Base-by-base conservation (phyloP, 306 rosid species). In the Fragaria ananassa region DNA sequence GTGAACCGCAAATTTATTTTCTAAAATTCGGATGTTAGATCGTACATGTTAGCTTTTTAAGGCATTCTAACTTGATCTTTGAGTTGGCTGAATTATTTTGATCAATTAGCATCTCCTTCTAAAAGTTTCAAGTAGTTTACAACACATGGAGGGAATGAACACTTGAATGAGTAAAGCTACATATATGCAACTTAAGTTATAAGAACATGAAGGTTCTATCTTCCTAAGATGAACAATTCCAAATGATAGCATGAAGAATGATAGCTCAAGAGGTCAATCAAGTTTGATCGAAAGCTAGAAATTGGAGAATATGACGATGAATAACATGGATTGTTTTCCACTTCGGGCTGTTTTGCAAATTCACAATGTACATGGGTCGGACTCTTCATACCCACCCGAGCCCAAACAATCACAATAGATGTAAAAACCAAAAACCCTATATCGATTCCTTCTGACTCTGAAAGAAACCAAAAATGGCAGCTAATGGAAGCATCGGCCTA, bases 381-480 rank as follows among this genome's bases (percentile, higher is more conserved):
- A 3, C 17, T 63, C 45, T 17, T 61, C 18, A 7, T 29, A 62
- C 7, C 29, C 37, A 23, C 44, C 37, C 2, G 56, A 80, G 53
- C 66, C 77, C 77, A 46, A 70, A 10, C n/a, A 39, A 7, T 18
- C 66, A 17, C 37, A 44, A 29, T 5, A 10, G 3, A 8, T 21
- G 17, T n/a, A 31, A 29, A 64, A 12, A 21, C 69, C 76, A 13
- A 58, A 80, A 75, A 70, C 84, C 84, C 77, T 75, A 68, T 65
- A 12, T 25, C 44, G 50, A 4, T 11, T 69, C 34, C 6, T 4
- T 37, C 47, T 5, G 57, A 49, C 21, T 23, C 34, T 23, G 15
- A 53, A 78, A 64, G 56, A 65, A n/a, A 71, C 39, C n/a, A 64
- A 80, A 71, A 10, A 95, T 95, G 97, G 97, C 85, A 70, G 62